Evolutionary conservation across 257 asterid genomes (phyloP), one percentile per base, ranked within the genome.

Genomic region (Misopates orontium): DNA sequence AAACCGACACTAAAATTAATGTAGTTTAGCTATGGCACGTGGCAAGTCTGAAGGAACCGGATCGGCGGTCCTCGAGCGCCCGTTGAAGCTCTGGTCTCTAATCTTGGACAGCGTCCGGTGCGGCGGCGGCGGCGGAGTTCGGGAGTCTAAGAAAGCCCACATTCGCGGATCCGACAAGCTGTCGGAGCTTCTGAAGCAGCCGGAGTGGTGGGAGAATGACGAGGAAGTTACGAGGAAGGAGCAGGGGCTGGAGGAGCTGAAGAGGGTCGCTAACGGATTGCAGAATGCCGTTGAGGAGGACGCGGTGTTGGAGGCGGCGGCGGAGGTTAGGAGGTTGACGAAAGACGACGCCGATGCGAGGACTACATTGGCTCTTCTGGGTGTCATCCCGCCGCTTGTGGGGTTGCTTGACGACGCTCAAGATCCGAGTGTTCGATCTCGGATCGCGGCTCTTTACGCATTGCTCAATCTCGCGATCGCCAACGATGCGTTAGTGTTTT

Each of bases 301-400:
- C n/a, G 62, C 10, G 41, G 83, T 72, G n/a, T 28, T 84, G 72
- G 86, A 82, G 36, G 96, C 82, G 56, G 97, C 96, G n/a, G 78
- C 44, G 72, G 95, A 86, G 72, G 91, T 88, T 7, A 47, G 98
- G 71, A 62, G 82, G 81, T 75, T 91, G 42, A 77, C 96, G 14
- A 91, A 81, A 68, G 93, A 82, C 25, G 82, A 86, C 56, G 50
- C 84, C 1, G 68, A 74, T 18, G 91, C 98, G 1, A 77, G 98
- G 71, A 80, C 84, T 24, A 88, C 91, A 5, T 75, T 91, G 14
- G 93, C 95, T 8, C 78, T 86, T 56, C 86, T 91, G 47, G 97
- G 97, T 32, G 95, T 87, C 48, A 86, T 88, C 63, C 98, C 98
- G 15, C 98, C 98, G 25, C 89, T 91, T 4, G 87, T 91, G 7